Conservation (phyloP, 495 filamentous ascomycete genomes). For the Penicillium waksmanii region DNA sequence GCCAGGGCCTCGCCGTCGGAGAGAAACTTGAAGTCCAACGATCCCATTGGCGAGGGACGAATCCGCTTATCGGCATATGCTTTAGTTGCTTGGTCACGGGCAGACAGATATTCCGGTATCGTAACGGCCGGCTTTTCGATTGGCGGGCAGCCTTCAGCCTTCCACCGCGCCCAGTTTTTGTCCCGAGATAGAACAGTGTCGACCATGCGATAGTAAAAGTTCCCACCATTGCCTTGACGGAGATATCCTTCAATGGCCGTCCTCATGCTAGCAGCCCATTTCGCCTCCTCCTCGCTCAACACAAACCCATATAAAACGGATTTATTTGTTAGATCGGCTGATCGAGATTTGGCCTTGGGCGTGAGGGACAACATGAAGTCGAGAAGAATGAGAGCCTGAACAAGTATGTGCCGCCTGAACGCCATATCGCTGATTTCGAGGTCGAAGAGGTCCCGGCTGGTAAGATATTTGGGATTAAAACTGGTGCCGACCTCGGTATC, state of each 20-base stretch:
- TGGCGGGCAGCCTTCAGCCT: constrained; percentile 85
- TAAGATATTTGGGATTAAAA: constrained; percentile 97
- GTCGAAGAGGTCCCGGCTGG: constrained; percentile 91
- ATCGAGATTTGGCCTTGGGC: constrained; percentile 76
- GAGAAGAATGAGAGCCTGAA: constrained; percentile 90
- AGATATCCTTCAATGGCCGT: constrained; percentile 77
- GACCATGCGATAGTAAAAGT: constrained; percentile 93
- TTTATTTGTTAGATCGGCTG: constrained; percentile 75
- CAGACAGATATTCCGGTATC: constrained; percentile 64
- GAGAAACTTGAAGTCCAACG: constrained; percentile 76
- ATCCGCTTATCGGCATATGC: constrained; percentile 68
- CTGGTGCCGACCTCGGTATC: constrained; percentile 67
- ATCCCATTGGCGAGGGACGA: constrained; percentile 67
- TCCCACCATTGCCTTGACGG: constrained; percentile 67
- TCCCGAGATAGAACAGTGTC: constrained; percentile 93
- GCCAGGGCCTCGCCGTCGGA: constrained; percentile 59
- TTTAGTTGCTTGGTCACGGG: constrained; percentile 65
- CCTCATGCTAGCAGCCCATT: constrained; percentile 78
- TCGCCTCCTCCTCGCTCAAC: constrained; percentile 79
- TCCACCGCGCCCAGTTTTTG: constrained; percentile 99
- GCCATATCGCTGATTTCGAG: constrained; percentile 94
- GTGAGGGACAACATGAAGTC: constrained; percentile 92
- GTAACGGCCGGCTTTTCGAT: constrained; percentile 77
- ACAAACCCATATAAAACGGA: constrained; percentile 81
- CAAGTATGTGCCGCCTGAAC: constrained; percentile 89